phyloP scores from a whole-genome alignment of 768 basidiomycete genomes.

The Xerocomellus dryophilus region DNA sequence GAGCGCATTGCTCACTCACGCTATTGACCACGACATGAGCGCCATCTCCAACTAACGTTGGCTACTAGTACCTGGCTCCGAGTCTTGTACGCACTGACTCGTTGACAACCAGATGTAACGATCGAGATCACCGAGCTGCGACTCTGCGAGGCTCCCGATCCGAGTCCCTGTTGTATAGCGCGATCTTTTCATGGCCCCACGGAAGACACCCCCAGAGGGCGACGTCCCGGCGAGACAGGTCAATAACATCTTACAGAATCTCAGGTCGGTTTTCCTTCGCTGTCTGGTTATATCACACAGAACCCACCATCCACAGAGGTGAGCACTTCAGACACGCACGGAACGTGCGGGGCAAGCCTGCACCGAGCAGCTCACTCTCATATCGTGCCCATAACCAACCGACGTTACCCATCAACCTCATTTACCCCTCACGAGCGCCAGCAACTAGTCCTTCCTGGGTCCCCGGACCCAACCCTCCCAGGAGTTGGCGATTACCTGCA shows the following conservation, averaged over 20 bases:
- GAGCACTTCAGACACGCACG: conserved; percentile 68
- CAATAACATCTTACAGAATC: conserved; percentile 27
- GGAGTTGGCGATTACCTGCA: conserved; percentile 49
- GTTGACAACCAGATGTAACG: conserved; percentile 1
- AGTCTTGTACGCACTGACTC: not conserved
- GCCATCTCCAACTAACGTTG: not conserved
- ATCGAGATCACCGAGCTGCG: not conserved
- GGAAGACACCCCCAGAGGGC: conserved; percentile 3
- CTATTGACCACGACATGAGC: not conserved
- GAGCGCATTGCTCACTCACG: not conserved
- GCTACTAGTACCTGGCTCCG: not conserved
- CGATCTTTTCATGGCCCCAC: conserved; percentile 10
- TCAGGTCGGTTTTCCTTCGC: conserved; percentile 22
- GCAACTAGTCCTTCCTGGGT: conserved; percentile 18
- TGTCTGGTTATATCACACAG: not conserved
- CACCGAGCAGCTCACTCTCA: conserved; percentile 17
- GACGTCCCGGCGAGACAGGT: conserved; percentile 24
- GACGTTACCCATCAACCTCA: conserved; percentile 44
- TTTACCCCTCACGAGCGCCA: conserved; percentile 26
- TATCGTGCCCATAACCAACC: conserved; percentile 38
- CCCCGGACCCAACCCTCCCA: conserved; percentile 54
- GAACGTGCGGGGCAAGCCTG: conserved; percentile 42
- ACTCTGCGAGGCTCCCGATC: not conserved
- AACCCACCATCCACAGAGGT: conserved; percentile 41
- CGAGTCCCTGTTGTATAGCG: no score